Conservation (phyloP, 805 yeast species). For the Lipomyces lipofer region DNA sequence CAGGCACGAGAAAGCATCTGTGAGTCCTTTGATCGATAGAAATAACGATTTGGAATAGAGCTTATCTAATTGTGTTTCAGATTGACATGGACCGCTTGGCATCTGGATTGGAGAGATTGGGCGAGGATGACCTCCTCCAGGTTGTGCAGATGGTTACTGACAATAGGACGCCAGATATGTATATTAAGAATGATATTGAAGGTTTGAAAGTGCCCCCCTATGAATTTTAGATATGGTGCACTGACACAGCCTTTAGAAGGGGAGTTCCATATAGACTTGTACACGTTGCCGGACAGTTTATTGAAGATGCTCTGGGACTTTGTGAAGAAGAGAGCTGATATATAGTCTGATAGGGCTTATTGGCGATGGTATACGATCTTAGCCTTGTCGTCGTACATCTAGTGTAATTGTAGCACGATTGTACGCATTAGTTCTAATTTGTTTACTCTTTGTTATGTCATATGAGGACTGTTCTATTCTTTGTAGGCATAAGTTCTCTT, state of each 20-base stretch:
- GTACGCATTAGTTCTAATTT: too few relatives aligned
- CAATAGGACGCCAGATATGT: slow-evolving; percentile 92
- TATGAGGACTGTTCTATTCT: too few relatives aligned
- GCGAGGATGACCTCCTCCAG: slow-evolving; percentile 88
- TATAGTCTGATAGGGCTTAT: slow-evolving; percentile 4
- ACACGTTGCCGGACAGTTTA: slow-evolving; percentile 86
- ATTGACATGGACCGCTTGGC: slow-evolving; percentile 91
- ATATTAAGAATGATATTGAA: slow-evolving; percentile 90
- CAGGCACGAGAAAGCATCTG: slow-evolving; percentile 48
- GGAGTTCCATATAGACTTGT: slow-evolving; percentile 94
- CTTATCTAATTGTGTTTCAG: slow-evolving; percentile 28
- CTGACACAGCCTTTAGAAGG: slow-evolving; percentile 54
- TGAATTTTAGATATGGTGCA: neutral
- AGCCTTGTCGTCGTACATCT: too few relatives aligned
- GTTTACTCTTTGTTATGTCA: too few relatives aligned
- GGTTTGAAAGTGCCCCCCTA: too few relatives aligned
- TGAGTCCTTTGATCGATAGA: too few relatives aligned
- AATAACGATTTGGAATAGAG: neutral
- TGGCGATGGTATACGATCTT: too few relatives aligned
- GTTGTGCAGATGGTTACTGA: slow-evolving; percentile 98
- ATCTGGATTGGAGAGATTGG: slow-evolving; percentile 79
- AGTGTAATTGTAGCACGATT: too few relatives aligned
- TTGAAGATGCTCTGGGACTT: slow-evolving; percentile 93
- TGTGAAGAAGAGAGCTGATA: slow-evolving; percentile 50
- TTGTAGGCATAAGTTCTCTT: too few relatives aligned